These are phyloP conservation scores for Kodamaea lidongshanica DNA, from an alignment of 805 yeast genomes.

Conservation along the genomic window DNA sequence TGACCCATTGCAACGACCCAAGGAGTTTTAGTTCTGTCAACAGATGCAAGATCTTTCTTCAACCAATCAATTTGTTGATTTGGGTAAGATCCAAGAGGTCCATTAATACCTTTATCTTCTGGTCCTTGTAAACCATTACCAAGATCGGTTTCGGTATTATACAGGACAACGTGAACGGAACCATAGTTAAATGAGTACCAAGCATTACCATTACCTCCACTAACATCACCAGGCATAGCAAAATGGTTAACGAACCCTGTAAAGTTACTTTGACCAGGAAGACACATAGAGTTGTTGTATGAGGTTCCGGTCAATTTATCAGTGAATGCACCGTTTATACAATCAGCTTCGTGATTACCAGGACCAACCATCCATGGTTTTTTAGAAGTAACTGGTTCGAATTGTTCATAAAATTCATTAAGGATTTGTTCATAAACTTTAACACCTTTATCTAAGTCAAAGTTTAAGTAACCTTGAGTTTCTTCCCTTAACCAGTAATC, in stretches of 20 bases:
- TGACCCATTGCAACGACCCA: conserved; percentile 13
- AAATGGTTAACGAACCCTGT: conserved; percentile 13
- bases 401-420: conserved; percentile 11
- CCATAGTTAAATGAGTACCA: conserved; percentile 14
- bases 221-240: conserved; percentile 12
- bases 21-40: conserved; percentile 12
- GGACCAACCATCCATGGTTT: conserved; percentile 13
- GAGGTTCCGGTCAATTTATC: conserved; percentile 1
- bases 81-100: conserved; percentile 9
- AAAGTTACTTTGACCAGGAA: conserved; percentile 13
- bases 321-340: conserved; percentile 9
- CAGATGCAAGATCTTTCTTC: conserved; percentile 10
- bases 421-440: conserved; percentile 13
- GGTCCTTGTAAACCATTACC: conserved; percentile 12
- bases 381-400: conserved; percentile 10
- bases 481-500: conserved; percentile 14
- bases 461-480: conserved; percentile 9
- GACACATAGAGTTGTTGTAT: conserved; percentile 11
- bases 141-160: conserved; percentile 13
- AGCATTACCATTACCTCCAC: conserved; percentile 11
- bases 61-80: conserved; percentile 12
- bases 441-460: too few species aligned
- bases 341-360: conserved; percentile 14
- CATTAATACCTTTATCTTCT: conserved; percentile 11
- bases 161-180: conserved; percentile 10